Evolutionary conservation across 2,329 filamentous ascomycete species (phyloP), one percentile per base, ranked within the genome.

Genomic region (Fusarium foetens): DNA sequence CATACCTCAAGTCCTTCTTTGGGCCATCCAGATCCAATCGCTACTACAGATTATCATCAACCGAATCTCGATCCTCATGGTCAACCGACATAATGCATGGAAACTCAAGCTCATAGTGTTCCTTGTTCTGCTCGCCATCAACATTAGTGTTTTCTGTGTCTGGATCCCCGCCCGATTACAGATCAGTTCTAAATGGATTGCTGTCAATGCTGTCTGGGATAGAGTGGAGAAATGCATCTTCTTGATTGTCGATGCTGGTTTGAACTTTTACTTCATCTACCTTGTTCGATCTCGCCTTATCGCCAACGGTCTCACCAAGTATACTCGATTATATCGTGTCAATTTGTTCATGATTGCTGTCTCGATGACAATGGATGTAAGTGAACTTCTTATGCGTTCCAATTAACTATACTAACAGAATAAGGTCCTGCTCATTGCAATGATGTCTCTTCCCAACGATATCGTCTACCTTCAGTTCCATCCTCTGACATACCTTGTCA

Each of bases 41-140:
- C 76, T 88, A 1, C 84, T 87, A 53, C 86, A 88, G 70, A 88
- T 88, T 51, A 88, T 89, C 75, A 86, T 88, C 74, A 89, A 88
- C 71, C 84, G 87, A 61, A 85, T 87, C 27, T 80, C 82, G 0
- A 80, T 88, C 6, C 81, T 89, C 11, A 80, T 86, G 46, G 80
- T 83, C 9, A 78, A 86, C 61, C 79, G 80, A 10, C 75, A 71
- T 0, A 82, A 80, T 6, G 81, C 82, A 3, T 61, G 66, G 23
- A 79, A 72, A 25, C 78, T 88, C 38, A 87, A 87, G 67, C 81
- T 84, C 53, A 75, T 73, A 5, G 82, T 84, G 9, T 81, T 86
- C 6, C n/a, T 80, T 6, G 25, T 86, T n/a, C 84, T 89, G 45
- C 82, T 83, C 1, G 58, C 76, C 4, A 82, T 89, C 70, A 89